Evolutionary conservation across 371 early-diverging fungal species (phyloP), one percentile per base, ranked within the genome.

Genomic region (Batkoa obscura): DNA sequence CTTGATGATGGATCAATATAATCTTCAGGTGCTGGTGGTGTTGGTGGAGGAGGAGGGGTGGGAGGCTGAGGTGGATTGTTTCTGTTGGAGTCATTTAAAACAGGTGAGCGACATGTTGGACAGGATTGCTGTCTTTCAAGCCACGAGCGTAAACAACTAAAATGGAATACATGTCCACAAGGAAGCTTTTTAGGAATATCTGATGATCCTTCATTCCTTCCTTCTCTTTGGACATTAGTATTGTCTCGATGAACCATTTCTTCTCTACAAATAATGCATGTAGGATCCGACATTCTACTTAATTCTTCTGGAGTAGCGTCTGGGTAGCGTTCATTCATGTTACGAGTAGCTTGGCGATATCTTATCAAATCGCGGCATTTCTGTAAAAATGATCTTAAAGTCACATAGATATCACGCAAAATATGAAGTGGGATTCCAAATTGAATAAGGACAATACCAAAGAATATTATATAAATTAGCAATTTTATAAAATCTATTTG

Each of bases 101-200:
- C 73, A 10, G 62, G 62, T 36, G 63, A 58, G 50, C 81, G 75
- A 73, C 99, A 99, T 2, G 98, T 95, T 1, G 99, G 99, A 63
- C 99, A 99, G 53, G 83, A 86, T 61, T 94, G 97, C 67, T 99
- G 99, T 59, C 97, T 68, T 66, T 98, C 98, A 36, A 97, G 75
- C 99, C 99, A 99, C 65, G 88, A 89, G 52, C 92, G 74, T 55
- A 99, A 71, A 67, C 99, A 99, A 49, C 80, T 84, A 56, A 94
- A 84, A 69, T 99, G 99, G 67, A 99, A 98, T 9, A 94, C 79
- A 63, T 99, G 99, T 0, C 93, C 90, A 68, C 99, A 99, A 5
- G 86, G 86, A 15, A 98, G 73, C 53, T 86, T 89, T 67, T 98
- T 98, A 3, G 95, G 90, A 1, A 79, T 78, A 63, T 83, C 79